phyloP scores from a whole-genome alignment of 305 asterid genomes.

The Solanum hybrid region DNA sequence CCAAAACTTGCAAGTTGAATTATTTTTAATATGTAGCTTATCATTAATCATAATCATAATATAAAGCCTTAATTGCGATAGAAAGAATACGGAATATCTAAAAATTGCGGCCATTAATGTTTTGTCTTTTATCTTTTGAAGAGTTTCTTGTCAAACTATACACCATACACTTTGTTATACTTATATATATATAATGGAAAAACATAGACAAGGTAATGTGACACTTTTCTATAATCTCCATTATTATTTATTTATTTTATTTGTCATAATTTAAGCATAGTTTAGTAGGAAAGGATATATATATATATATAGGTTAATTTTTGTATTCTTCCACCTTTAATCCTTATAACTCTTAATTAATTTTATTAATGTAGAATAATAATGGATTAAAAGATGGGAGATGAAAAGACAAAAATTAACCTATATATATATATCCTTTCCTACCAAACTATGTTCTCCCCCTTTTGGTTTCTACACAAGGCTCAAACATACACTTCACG shows the following conservation, averaged over 20 bases:
- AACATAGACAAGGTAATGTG: no score
- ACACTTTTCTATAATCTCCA: no score
- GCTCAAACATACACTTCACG: slow-evolving; percentile 29
- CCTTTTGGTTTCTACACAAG: slow-evolving; percentile 11
- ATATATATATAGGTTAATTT: no score
- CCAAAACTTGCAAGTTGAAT: neutral
- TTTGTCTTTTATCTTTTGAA: neutral
- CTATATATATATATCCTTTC: no score
- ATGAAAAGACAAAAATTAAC: no score
- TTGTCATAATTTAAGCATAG: no score
- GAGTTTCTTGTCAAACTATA: neutral
- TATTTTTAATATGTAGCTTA: neutral
- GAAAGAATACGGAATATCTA: neutral
- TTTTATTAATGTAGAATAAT: no score
- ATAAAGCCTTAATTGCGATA: neutral
- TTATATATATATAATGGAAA: neutral
- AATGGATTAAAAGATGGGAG: no score
- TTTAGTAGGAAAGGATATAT: no score
- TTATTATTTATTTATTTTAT: no score
- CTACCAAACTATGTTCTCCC: neutral
- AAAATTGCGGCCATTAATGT: neutral
- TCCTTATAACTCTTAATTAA: no score
- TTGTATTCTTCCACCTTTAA: no score
- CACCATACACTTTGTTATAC: neutral
- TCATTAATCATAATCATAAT: neutral